Base-by-base conservation (phyloP, 805 yeast species). In the Clavispora vitiphila region DNA sequence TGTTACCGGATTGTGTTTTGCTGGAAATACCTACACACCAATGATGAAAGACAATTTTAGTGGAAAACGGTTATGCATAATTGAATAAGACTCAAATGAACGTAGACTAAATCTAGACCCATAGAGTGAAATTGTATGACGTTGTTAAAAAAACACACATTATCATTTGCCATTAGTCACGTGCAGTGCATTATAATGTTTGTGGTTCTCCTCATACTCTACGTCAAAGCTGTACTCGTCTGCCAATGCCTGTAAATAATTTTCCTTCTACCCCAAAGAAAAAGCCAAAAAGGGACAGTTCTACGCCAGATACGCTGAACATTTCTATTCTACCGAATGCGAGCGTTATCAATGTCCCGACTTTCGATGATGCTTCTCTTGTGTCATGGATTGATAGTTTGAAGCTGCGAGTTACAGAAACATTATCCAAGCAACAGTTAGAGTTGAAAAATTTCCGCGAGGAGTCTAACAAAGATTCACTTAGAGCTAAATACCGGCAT, bases 401-500 rank as follows among this genome's bases (percentile, higher is more conserved):
- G 18, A 48, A 50, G 27, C 37, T 40, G 29, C 44, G 51, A 30
- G 51, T 46, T 5, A 24, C 35, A 15, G 26, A 34, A 4, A 47
- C 49, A 7, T 40, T 50, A 18, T 41, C 39, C 19, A 36, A 40
- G 23, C 53, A 50, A 24, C 35, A 43, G 14, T 11, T 30, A 15
- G 54, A 50, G 30, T 42, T 40, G 29, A 22, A 38, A 4, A 43
- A 41, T 29, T 39, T 50, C 24, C 41, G 49, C 4, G 39, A 49
- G 11, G 40, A 42, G 9, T 27, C 48, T 4, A 24, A 29, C 16
- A 26, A 39, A 15, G 59, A 59, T 6, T 49, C 46, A 20, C 45
- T 65, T 25, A 51, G 53, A 35, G 43, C 23, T n/a, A 46, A 50
- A 37, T 50, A 51, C 42, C 40, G 51, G 15, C 37, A 41, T 21